These are phyloP conservation scores for Acacia crassicarpa DNA, from an alignment of 306 rosid genomes.

Conservation along the genomic window DNA sequence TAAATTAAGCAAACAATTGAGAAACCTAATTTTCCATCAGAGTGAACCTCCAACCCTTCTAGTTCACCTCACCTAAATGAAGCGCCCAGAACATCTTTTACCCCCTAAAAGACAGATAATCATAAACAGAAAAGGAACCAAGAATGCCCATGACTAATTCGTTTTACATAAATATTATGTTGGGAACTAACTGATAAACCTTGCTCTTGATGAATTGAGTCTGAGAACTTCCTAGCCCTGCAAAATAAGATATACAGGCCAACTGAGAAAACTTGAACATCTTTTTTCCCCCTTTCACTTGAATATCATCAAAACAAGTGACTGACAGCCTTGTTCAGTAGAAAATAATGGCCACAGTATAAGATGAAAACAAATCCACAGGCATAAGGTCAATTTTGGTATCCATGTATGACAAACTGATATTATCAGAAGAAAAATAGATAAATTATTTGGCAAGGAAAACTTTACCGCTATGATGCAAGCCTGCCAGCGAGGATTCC, in stretches of 20 bases:
- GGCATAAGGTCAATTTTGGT: not conserved
- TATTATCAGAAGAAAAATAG: not conserved
- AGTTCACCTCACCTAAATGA: not conserved
- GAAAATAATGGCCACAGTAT: not conserved
- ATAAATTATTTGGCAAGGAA: not conserved
- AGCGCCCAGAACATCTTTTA: not conserved
- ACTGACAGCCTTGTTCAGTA: not conserved
- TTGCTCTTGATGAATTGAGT: not conserved
- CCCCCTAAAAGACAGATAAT: not conserved
- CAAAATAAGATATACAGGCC: not conserved
- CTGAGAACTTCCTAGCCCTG: not conserved
- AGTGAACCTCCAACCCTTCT: not conserved
- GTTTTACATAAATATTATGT: not conserved
- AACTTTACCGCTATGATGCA: slow-evolving; percentile 44
- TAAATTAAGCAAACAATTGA: not conserved
- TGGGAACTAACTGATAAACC: not conserved
- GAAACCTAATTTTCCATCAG: not conserved
- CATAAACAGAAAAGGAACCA: not conserved
- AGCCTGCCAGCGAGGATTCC: slow-evolving; percentile 77
- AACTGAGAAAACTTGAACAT: not conserved
- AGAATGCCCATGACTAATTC: not conserved
- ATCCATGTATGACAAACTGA: not conserved
- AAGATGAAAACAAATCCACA: slow-evolving; percentile 2
- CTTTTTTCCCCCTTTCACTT: not conserved
- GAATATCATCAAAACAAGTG: not conserved